Conservation (phyloP, 495 filamentous ascomycete genomes). For the Trichoderma parareesei region DNA sequence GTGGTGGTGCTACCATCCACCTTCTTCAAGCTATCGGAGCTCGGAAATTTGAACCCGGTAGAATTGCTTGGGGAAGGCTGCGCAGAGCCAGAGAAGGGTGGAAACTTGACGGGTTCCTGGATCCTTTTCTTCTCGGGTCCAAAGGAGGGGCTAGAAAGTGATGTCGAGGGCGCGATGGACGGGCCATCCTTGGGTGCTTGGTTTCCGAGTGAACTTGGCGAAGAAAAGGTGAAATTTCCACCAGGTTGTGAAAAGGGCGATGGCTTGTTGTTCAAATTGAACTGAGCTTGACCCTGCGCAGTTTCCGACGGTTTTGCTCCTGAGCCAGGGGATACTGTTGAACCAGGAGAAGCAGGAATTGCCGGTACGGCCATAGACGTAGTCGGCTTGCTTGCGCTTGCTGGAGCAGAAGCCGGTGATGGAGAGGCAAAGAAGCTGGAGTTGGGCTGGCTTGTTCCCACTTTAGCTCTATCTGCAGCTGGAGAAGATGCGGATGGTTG, state of each 20-base stretch:
- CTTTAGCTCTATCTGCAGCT: not conserved
- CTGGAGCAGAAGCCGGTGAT: not conserved
- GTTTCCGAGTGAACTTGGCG: not conserved
- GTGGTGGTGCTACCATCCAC: not conserved
- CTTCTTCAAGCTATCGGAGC: not conserved
- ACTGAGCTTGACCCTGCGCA: not conserved
- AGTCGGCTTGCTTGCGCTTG: conserved; percentile 17
- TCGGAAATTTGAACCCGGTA: not conserved
- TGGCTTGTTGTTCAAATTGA: not conserved
- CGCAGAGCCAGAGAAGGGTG: not conserved
- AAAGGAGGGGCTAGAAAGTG: not conserved
- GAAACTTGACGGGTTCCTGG: not conserved
- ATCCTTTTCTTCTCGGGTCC: not conserved
- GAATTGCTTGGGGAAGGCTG: not conserved
- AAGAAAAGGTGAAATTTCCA: not conserved
- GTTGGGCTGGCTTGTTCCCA: not conserved
- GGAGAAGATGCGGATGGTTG: not conserved
- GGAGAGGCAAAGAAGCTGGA: not conserved
- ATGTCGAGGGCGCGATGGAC: not conserved
- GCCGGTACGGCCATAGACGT: not conserved
- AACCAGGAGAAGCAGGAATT: not conserved
- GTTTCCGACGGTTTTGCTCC: not conserved
- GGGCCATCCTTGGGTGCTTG: not conserved
- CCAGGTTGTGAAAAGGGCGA: not conserved
- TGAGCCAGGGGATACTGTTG: not conserved